A percentile compares a stretch with the other conserved stretches of the same genome.
Conservation (phyloP, 2,329 filamentous ascomycete genomes). For the Huntiella abstrusa region DNA sequence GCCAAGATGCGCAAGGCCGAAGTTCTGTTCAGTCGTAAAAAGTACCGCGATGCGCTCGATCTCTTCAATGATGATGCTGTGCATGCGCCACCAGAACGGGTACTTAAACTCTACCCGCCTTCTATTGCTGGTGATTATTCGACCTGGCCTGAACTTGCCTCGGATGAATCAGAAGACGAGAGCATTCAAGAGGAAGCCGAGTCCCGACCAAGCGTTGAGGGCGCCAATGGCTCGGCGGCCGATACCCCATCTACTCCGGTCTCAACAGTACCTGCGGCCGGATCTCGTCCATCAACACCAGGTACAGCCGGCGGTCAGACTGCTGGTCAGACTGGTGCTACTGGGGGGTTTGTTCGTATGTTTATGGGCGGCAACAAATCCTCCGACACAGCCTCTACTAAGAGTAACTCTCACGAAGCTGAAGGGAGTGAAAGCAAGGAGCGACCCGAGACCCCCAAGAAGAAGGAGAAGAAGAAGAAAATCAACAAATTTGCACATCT, state of each 20-base stretch:
- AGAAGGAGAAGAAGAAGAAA: slow-evolving; percentile 15
- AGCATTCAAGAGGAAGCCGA: slow-evolving; percentile 13
- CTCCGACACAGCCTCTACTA: slow-evolving; percentile 6
- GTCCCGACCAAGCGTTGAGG: slow-evolving; percentile 12
- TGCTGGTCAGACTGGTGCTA: slow-evolving; percentile 16
- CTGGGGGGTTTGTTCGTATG: slow-evolving; percentile 32
- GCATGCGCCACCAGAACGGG: slow-evolving; percentile 71
- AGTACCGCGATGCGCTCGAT: slow-evolving; percentile 72
- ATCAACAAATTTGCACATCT: slow-evolving; percentile 30
- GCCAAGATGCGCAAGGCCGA: slow-evolving; percentile 88
- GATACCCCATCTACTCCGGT: not conserved
- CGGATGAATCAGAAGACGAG: slow-evolving; percentile 23
- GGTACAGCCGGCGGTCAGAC: slow-evolving; percentile 8
- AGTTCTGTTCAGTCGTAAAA: slow-evolving; percentile 59
- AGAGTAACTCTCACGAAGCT: slow-evolving; percentile 27
- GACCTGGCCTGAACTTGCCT: slow-evolving; percentile 26
- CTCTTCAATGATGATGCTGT: slow-evolving; percentile 72
- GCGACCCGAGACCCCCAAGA: slow-evolving; percentile 12
- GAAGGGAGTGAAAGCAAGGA: slow-evolving; percentile 33
- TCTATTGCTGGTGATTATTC: slow-evolving; percentile 71
- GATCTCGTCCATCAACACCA: slow-evolving; percentile 8
- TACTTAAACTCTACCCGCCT: slow-evolving; percentile 67
- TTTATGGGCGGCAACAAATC: slow-evolving; percentile 22
- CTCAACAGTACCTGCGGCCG: not conserved
- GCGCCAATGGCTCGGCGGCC: not conserved